Percentiles rank a stretch among this genome's conserved stretches.
phyloP scores from a whole-genome alignment of 768 basidiomycete species.

The Bullera alba region DNA sequence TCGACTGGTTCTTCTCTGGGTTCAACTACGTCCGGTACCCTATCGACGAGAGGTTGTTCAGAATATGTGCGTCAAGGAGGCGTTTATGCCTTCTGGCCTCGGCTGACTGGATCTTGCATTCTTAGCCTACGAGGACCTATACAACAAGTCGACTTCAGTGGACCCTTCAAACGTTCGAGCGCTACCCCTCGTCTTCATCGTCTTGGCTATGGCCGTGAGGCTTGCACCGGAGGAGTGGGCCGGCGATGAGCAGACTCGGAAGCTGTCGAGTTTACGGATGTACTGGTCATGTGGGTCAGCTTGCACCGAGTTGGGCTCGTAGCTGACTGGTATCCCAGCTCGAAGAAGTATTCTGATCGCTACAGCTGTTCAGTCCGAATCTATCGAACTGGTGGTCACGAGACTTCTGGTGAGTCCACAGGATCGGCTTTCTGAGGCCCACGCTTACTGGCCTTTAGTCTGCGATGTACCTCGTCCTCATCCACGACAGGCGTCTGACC shows the following conservation, averaged over 20 bases:
- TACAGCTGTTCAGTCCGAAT: constrained; percentile 88
- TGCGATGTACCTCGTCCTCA: constrained; percentile 57
- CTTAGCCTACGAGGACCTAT: constrained; percentile 56
- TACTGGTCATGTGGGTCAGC: constrained; percentile 83
- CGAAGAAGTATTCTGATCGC: constrained; percentile 81
- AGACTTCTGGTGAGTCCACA: constrained; percentile 58
- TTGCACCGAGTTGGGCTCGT: no score
- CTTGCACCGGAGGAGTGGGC: constrained; percentile 77
- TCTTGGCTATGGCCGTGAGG: constrained; percentile 76
- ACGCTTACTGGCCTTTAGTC: constrained; percentile 48
- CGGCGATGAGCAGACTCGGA: constrained; percentile 66
- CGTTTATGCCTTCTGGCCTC: neutral
- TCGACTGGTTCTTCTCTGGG: constrained; percentile 59
- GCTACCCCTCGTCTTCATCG: constrained; percentile 85
- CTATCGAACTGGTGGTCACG: constrained; percentile 82
- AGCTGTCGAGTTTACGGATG: constrained; percentile 76
- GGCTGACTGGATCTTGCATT: constrained; percentile 54
- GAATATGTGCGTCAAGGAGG: constrained; percentile 18
- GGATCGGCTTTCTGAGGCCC: neutral
- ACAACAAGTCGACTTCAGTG: constrained; percentile 46
- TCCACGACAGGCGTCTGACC: constrained; percentile 56
- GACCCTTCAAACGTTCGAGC: constrained; percentile 38
- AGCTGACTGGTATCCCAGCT: constrained; percentile 51
- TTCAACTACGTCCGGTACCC: constrained; percentile 95
- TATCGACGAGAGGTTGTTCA: constrained; percentile 58